phyloP scores from a whole-genome alignment of 257 asterid genomes.

The Solanum etuberosum region DNA sequence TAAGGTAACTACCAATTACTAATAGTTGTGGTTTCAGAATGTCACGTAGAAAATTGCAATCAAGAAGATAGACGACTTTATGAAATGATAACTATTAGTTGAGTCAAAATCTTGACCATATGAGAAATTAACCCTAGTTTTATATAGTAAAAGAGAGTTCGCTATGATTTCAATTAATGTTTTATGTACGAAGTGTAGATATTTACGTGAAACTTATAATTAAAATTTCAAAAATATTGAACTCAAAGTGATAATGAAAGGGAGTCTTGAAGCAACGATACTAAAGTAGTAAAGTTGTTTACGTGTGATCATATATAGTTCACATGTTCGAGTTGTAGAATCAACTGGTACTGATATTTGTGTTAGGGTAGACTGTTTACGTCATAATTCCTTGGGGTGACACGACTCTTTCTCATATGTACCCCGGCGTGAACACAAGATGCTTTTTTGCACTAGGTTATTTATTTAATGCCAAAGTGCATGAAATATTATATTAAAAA shows the following conservation, averaged over 20 bases:
- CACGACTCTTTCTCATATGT: background rate
- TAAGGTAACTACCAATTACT: background rate
- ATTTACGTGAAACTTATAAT: background rate
- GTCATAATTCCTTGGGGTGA: background rate
- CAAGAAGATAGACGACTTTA: background rate
- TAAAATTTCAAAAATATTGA: background rate
- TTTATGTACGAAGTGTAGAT: background rate
- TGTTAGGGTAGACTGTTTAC: background rate
- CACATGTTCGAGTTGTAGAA: background rate
- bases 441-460: background rate
- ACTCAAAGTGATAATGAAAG: background rate
- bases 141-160: no score
- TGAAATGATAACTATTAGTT: background rate
- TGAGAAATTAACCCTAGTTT: background rate
- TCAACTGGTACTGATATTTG: background rate
- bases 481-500: background rate
- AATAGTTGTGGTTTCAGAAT: background rate
- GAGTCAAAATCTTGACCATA: background rate
- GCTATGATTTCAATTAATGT: no score
- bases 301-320: background rate
- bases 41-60: no score
- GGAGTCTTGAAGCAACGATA: background rate
- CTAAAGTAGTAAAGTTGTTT: background rate
- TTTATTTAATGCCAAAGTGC: background rate
- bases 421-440: background rate